Evolutionary conservation across 2,329 filamentous ascomycete species (phyloP), one percentile per base, ranked within the genome.

Genomic region (Cadophora sp.): DNA sequence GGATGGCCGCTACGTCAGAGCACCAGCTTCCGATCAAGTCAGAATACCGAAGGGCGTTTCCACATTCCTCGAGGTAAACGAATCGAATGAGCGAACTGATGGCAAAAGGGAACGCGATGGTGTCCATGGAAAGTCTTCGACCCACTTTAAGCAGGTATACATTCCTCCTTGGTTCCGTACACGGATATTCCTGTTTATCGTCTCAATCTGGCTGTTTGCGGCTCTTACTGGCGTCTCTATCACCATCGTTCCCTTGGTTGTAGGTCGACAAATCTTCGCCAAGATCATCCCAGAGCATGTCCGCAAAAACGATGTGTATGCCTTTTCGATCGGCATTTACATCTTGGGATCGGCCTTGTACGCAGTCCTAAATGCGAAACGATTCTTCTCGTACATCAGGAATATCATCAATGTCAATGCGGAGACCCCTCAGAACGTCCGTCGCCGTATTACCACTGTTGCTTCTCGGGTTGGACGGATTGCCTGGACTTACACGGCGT

Each of bases 1-100:
- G 2, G 88, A 95, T 72, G 96, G 96, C 5, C 87, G 85, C 66
- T 98, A 94, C 77, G 95, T 97, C 27, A 89, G 93, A 55, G 93
- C 94, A n/a, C 96, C 96, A 13, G 94, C 93, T 20, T 97, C 94
- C 0, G 96, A 99, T 78, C 94, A 97, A 77, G 92, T 97, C 71
- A 93, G 96, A 75, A 94, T 98, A 43, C 92, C 94, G 3, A 97
- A 96, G 79, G 92, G 92, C 47, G 86, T 85, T 56, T 82, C 84
- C 18, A 94, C 97, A 3, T 98, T 99, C 75, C 81, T 97, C 20
- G 87, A 92, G 60, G 91, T 95, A 9, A 84, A 86, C 13, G 87
- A 91, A 62, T 79, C 89, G 30, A 91, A 94, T 68, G 81, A 87
- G 51, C 84, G 89, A 47, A 79, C 87, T 43, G 90, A 92, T 76